Evolutionary conservation across 352 stramenopile species (phyloP).

Genomic region (Phytophthora sp.): DNA sequence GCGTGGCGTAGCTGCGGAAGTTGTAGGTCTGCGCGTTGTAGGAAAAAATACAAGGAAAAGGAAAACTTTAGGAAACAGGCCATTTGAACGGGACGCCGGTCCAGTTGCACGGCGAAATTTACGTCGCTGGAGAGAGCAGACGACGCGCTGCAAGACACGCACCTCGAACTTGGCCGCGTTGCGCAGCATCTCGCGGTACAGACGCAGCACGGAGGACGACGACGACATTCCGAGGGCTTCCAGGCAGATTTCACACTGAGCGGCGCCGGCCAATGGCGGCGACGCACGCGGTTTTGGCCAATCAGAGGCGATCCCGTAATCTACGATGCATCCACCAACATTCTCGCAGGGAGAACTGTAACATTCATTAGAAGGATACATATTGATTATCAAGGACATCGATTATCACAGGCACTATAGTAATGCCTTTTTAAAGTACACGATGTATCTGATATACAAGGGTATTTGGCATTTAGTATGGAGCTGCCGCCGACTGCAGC

Average conservation of each 20-base stretch:
- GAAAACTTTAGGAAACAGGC: slow-evolving; percentile 10
- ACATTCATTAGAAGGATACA: too few relatives aligned
- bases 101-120: neutral
- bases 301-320: neutral
- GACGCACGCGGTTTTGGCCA: neutral
- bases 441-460: too few relatives aligned
- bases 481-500: neutral
- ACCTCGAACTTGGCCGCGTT: slow-evolving; percentile 62
- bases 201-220: slow-evolving; percentile 48
- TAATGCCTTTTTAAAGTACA: too few relatives aligned
- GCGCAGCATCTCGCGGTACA: slow-evolving; percentile 69
- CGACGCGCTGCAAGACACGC: neutral
- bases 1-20: slow-evolving; percentile 69
- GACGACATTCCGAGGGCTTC: slow-evolving; percentile 27
- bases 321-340: neutral
- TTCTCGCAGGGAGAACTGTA: too few relatives aligned
- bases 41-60: neutral
- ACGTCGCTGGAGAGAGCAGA: neutral
- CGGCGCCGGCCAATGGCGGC: neutral
- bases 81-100: neutral
- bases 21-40: slow-evolving; percentile 61
- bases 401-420: too few relatives aligned
- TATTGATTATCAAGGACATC: too few relatives aligned
- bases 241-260: slow-evolving; percentile 12
- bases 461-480: too few relatives aligned